phyloP scores from a whole-genome alignment of 2,329 filamentous ascomycete species.

The Periconia sp. region DNA sequence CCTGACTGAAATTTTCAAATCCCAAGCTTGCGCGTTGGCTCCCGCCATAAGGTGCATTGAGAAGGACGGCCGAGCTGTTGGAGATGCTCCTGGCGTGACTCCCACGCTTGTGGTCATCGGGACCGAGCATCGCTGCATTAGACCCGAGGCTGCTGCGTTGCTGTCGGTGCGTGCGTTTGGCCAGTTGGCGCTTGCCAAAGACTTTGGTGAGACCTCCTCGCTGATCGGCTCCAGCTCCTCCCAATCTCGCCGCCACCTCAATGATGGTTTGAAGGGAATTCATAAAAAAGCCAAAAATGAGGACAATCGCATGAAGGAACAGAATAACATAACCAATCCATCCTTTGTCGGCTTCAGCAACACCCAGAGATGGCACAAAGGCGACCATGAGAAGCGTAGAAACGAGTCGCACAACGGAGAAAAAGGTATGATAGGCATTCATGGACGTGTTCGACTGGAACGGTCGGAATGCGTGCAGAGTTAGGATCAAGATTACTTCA shows the following conservation, averaged over 20 bases:
- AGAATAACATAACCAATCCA: conserved; percentile 96
- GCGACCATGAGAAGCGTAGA: conserved; percentile 59
- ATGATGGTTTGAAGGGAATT: conserved; percentile 89
- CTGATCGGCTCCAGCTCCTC: conserved; percentile 76
- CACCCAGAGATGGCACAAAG: conserved; percentile 80
- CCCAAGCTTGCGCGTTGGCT: conserved; percentile 52
- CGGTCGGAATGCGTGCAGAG: conserved; percentile 84
- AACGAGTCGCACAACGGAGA: conserved; percentile 74
- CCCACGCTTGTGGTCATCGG: conserved; percentile 61
- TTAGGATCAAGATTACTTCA: conserved; percentile 86
- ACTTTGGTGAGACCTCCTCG: conserved; percentile 82
- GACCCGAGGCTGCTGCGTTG: conserved; percentile 82
- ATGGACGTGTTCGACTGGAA: conserved; percentile 92
- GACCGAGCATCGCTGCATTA: conserved; percentile 75
- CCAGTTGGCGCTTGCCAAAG: conserved; percentile 87
- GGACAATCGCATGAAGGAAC: conserved; percentile 77
- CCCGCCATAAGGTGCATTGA: conserved; percentile 53
- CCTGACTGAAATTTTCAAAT: conserved; percentile 57
- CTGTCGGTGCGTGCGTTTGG: conserved; percentile 67
- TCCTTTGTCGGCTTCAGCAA: conserved; percentile 77
- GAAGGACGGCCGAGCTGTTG: conserved; percentile 62
- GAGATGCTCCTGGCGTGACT: conserved; percentile 61
- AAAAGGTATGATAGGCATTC: conserved; percentile 92
- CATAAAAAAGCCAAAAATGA: conserved; percentile 90
- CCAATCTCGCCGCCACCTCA: conserved; percentile 80